Base-by-base conservation (phyloP, 192 early-diverging fungal genomes). In the Coemansia sp. region DNA sequence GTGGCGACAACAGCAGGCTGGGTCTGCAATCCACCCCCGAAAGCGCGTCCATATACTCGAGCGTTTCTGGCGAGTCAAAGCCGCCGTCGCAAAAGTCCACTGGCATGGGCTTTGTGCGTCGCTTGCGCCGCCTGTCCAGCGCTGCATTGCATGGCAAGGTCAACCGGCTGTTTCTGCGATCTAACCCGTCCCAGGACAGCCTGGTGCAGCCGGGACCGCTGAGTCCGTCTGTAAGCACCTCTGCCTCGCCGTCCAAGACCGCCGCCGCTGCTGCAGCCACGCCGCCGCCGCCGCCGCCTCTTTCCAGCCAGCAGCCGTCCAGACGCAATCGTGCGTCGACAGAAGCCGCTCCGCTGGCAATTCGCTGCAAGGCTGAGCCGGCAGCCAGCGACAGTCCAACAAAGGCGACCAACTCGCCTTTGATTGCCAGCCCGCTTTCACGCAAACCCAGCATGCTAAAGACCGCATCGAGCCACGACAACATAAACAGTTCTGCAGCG, bases 161-260 rank as follows among this genome's bases (percentile, higher is more conserved):
- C n/a, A 76, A 76, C 38, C 58, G 66, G 37, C 63, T 76, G 16
- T 58, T 67, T 39, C 66, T 66, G 42, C 60, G 66, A 10, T 42
- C 20, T 32, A 76, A 76, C 34, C 53, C 63, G 14, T 76, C 73
- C 0, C 73, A 76, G 47, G 73, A 76, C 47, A 76, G 73, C 47
- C 38, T 76, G 58, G 20, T 48, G 18, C 43, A 52, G 6, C 43
- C 62, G 17, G 54, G 48, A 8, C 62, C 57, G 0, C 26, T 42
- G 34, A 69, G 66, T 46, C 66, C 66, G 11, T 40, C 62, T 0
- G 52, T 56, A 15, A 34, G 48, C 48, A 56, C 73, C 12, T 59
- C 55, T 0, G 36, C 9, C 9, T 6, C 14, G 38, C 40, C 14
- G 6, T 7, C 38, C 2, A 15, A 26, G 20, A 11, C 23, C n/a